Base-by-base conservation (phyloP, 208 protist genomes). In the Crithidia thermophila region DNA sequence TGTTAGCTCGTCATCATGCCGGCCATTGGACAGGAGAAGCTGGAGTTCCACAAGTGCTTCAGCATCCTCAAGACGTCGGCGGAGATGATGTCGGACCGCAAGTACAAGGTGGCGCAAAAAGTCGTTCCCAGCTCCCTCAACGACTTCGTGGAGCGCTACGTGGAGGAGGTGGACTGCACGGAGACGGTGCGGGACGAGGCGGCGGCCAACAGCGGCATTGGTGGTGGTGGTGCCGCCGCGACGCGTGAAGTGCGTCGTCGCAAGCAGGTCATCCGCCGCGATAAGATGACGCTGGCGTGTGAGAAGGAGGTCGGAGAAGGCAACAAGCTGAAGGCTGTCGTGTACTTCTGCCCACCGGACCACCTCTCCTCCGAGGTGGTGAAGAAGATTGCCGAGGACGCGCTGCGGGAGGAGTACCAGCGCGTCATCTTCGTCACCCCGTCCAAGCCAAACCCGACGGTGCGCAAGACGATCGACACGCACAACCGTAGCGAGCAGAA, bases 81-180 rank as follows among this genome's bases (percentile, higher is more conserved):
- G 8, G 83, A 94, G 68, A 97, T 97, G 91, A 93, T 94, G 85
- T 59, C 60, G 14, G 91, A 97, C 65, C 68, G 91, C 7, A 77
- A 81, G 33, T 97, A 97, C 72, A 70, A 82, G 31, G 77, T 97
- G 13, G 72, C 81, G 18, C 58, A 67, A 16, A 40, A 74, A 21
- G 50, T 87, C 37, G 81, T 93, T 13, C 77, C 87, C 1, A 33
- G 23, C 40, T 84, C 79, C 10, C 76, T 89, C 14, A 72, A 81
- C 23, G 84, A 90, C 39, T 97, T 97, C 59, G 70, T 81, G 55
- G 74, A 79, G 3, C 61, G 61, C 36, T 97, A 92, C 77, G 78
- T 86, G 0, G 61, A 74, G n/a, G 61, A 64, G 43, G 46, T 56
- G 11, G 61, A 66, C n/a, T n/a, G n/a, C n/a, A 39, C 27, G 3